Base-by-base conservation (phyloP, 2,329 filamentous ascomycete genomes). In the Cadophora luteo-olivacea region DNA sequence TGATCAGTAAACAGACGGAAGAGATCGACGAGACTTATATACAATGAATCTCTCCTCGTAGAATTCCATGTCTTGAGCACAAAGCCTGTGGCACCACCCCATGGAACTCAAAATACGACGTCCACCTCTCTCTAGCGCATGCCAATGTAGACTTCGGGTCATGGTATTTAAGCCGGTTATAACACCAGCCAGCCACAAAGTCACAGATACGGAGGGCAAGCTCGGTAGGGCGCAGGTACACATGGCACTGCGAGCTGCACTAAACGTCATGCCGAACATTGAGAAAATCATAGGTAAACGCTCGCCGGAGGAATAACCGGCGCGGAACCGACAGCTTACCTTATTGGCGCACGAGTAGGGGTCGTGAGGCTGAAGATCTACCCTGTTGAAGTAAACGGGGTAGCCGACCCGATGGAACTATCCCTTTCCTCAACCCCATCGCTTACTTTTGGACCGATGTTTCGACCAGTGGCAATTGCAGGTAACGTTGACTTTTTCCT, bases 401-500 rank as follows among this genome's bases (percentile, higher is more conserved):
- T 25, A 12, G 36, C 36, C 36, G n/a, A 60, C 36, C 9, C 57
- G 36, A 60, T 16, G n/a, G 11, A 25, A 41, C 19, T 8, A 11
- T 24, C 38, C 33, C 12, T 55, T n/a, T 55, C 52, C 4, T 32
- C 25, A 25, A 29, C 11, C 41, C 19, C n/a, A 2, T 41, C 57
- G 55, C 33, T 16, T n/a, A 45, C 38, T 4, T 60, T 45, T 60
- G 22, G 2, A 12, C 33, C 36, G 57, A 45, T 45, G 14, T 2
- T n/a, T 33, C 11, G n/a, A 8, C 57, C 6, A 60, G 57, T 60
- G 57, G 33, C 57, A 19, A 60, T 38, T 29, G 57, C 57, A 60
- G 22, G 57, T 60, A 60, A 60, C 57, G 57, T 60, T 58, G 19
- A 58, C 55, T 58, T 58, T 41, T 38, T 29, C 36, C 36, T 60